A percentile compares a stretch with the other conserved stretches of the same genome.
Evolutionary conservation across 805 yeast genomes (phyloP).

Genomic region (Suhomyces xylopsoci): DNA sequence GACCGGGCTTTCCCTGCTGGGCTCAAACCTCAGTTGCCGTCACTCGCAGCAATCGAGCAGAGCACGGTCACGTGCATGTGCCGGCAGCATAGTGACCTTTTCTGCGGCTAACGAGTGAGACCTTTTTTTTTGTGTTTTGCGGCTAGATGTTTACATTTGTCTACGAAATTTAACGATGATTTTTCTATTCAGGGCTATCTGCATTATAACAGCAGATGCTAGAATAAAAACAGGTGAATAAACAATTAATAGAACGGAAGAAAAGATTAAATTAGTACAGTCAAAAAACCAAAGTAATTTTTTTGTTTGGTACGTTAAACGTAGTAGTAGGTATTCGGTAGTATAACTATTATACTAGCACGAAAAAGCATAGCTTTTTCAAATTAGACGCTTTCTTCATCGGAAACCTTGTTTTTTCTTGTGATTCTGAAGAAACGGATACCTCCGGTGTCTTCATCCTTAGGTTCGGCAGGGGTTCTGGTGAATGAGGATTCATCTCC

Average conservation of each 20-base stretch:
- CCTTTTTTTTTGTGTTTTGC: neutral
- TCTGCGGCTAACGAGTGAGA: neutral
- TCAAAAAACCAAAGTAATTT: neutral
- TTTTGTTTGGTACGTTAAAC: neutral
- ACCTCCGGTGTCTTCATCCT: constrained; percentile 49
- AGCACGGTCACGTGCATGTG: neutral
- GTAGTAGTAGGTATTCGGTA: neutral
- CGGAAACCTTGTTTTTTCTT: constrained; percentile 45
- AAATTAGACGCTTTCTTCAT: constrained; percentile 43
- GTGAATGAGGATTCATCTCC: constrained; percentile 44
- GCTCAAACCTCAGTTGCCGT: neutral
- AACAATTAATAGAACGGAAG: constrained; percentile 2
- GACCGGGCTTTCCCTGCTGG: neutral
- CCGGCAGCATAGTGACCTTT: neutral
- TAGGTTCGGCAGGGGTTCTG: constrained; percentile 30
- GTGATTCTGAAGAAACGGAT: constrained; percentile 76
- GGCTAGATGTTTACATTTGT: neutral
- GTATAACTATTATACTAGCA: too few species aligned
- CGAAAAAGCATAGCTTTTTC: too few species aligned
- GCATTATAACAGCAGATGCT: neutral
- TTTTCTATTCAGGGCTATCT: neutral
- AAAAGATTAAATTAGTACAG: neutral
- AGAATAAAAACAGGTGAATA: neutral
- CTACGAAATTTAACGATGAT: neutral
- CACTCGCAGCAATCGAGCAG: neutral